A percentile compares a stretch with the other conserved stretches of the same genome.
phyloP scores from a whole-genome alignment of 2,329 filamentous ascomycete species.

The Pseudocercospora eumusae region DNA sequence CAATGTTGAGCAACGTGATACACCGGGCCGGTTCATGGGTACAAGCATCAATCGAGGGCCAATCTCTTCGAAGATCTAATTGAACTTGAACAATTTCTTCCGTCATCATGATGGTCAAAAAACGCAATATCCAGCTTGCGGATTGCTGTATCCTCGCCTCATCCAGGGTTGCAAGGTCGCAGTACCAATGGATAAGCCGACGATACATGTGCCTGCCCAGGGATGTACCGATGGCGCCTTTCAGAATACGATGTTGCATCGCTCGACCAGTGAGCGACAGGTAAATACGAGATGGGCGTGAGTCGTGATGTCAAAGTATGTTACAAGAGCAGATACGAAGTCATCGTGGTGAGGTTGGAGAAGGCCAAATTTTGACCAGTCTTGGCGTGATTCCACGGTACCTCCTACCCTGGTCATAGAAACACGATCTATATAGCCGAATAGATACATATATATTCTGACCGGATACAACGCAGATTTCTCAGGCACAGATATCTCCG shows the following conservation, averaged over 20 bases:
- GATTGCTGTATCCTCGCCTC: not conserved
- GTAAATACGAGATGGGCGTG: not conserved
- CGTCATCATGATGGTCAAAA: too few relatives aligned
- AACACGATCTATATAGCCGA: too few relatives aligned
- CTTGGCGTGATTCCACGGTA: too few relatives aligned
- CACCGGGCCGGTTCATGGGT: not conserved
- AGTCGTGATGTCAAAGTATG: not conserved
- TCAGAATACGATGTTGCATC: not conserved
- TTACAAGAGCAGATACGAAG: not conserved
- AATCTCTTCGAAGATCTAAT: not conserved
- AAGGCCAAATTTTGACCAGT: not conserved
- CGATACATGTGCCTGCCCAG: not conserved
- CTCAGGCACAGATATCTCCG: too few relatives aligned
- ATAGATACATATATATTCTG: too few relatives aligned
- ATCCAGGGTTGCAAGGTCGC: not conserved
- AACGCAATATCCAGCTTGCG: not conserved
- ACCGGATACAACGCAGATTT: too few relatives aligned
- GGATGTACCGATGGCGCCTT: not conserved
- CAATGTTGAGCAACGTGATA: not conserved
- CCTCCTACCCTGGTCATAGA: too few relatives aligned
- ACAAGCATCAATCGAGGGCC: too few relatives aligned
- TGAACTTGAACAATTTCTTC: not conserved
- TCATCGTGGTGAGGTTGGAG: not conserved
- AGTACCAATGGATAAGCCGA: not conserved
- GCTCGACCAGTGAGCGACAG: not conserved